Evolutionary conservation across 371 early-diverging fungal species (phyloP), one percentile per base, ranked within the genome.

Genomic region (Mortierella sp.): DNA sequence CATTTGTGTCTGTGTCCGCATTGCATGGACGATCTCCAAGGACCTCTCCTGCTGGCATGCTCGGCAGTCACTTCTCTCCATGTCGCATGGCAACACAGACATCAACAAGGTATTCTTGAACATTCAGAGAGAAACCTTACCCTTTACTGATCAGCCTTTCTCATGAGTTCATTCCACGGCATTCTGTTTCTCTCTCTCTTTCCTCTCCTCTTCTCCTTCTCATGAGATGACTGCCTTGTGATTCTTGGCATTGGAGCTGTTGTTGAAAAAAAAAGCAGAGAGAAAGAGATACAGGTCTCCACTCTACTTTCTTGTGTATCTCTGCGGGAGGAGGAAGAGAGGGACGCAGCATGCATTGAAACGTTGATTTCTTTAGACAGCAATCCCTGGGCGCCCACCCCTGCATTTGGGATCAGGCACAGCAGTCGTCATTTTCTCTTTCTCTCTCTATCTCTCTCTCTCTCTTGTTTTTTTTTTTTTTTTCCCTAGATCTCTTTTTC

Each of bases 21-120:
- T 52, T 64, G 51, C 70, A 79, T 79, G 79, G 79, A 79, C 63
- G 58, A 66, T 66, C 62, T 79, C 19, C 70, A 79, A 66, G 79
- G 79, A 7, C 79, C 79, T 14, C 51, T 69, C 11, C 53, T 79
- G 28, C 57, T 79, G 50, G 66, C 58, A 43, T 69, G 70, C 48
- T 79, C 73, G 19, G 46, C 57, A n/a, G 47, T 59, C 64, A 69
- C 79, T 9, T 57, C 62, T 19, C 48, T 69, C 37, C 69, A 58
- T 51, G 51, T 66, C 4, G 21, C 60, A 45, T 79, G 79, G 79
- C 69, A 70, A 51, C 69, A 69, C 46, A 56, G 61, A 15, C 69
- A 63, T 46, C 79, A 79, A 57, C 73, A 72, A 79, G 79, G 79
- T 79, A 70, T 30, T 47, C 0, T 11, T 5, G 18, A 19, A 21